phyloP scores from a whole-genome alignment of 768 basidiomycete species.

The Pisolithus sp. region DNA sequence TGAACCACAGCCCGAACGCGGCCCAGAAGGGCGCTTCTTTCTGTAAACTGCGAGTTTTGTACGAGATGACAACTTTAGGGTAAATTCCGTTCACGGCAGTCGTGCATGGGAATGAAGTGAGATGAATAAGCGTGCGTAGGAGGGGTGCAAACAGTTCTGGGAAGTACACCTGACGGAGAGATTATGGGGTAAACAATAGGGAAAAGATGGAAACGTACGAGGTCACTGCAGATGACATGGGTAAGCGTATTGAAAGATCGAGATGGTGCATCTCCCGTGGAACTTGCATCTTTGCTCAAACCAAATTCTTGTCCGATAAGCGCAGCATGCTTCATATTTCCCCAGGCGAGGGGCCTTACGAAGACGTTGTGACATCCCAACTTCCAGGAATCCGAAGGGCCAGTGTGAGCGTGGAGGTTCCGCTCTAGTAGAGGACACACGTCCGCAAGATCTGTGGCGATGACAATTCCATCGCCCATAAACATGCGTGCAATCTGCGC shows the following conservation, averaged over 20 bases:
- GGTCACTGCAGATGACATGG: conserved; percentile 78
- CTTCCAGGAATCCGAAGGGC: not conserved
- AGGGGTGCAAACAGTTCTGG: conserved; percentile 75
- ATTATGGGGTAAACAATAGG: not conserved
- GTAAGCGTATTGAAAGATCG: conserved; percentile 29
- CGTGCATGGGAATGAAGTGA: conserved; percentile 51
- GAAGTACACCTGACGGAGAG: conserved; percentile 64
- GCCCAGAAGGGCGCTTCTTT: conserved; percentile 77
- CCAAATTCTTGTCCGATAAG: conserved; percentile 35
- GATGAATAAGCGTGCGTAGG: conserved; percentile 63
- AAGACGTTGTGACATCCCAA: conserved; percentile 17
- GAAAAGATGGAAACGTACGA: conserved; percentile 44
- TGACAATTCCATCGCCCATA: conserved; percentile 22
- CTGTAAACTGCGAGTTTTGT: conserved; percentile 65
- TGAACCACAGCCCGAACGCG: conserved; percentile 76
- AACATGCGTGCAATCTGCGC: conserved; percentile 34
- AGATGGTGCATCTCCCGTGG: conserved; percentile 2
- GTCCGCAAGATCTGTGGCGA: conserved; percentile 74
- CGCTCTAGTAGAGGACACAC: conserved; percentile 48
- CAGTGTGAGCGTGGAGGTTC: conserved; percentile 26
- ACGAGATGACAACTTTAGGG: conserved; percentile 56
- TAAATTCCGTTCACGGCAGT: conserved; percentile 2
- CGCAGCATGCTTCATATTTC: conserved; percentile 39
- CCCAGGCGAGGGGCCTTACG: conserved; percentile 70
- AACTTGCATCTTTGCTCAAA: not conserved